Base-by-base conservation (phyloP, 2,329 filamentous ascomycete species). In the Fusarium zealandicum region DNA sequence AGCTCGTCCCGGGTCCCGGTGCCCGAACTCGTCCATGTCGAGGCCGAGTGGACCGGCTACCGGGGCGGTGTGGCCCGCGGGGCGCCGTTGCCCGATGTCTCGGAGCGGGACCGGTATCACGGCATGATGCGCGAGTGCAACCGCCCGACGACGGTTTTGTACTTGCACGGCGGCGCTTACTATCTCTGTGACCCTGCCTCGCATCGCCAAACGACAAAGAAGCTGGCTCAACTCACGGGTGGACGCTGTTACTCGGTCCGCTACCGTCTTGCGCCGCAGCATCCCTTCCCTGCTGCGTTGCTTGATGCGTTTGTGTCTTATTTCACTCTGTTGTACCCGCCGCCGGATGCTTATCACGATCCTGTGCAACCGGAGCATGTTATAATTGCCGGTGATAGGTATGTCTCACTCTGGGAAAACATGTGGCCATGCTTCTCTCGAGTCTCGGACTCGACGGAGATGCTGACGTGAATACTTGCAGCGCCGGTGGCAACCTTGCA, bases 11-110 rank as follows among this genome's bases (percentile, higher is more conserved):
- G 28, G 33, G 39, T 69, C 11, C 52, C 56, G n/a, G 54, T 82
- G 54, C 86, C 88, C 1, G 80, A 81, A 0, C 68, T 85, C 1
- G 70, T 74, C 2, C 75, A 82, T 14, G 79, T 90, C 5, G 83
- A 90, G 69, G 88, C 84, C 18, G 90, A 93, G 70, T 93, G 90
- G 90, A 90, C 87, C 4, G 88, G 89, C 0, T 88, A 88, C 71
- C 79, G 90, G 18, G 77, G 80, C 1, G 76, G 70, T 30, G 89
- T 80, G 5, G 73, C 75, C 3, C 68, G 75, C 16, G 75, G 82
- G 3, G 78, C 82, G 14, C 69, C 72, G 5, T 76, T 84, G 56
- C 86, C 86, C 1, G 66, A 73, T 2, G 76, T 89, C 25, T 79
- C 82, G 3, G 88, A 92, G 68, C 73, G 76, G 49, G 81, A 87